Evolutionary conservation across 2,329 filamentous ascomycete species (phyloP).

Genomic region (Cryphonectria carpinicola): DNA sequence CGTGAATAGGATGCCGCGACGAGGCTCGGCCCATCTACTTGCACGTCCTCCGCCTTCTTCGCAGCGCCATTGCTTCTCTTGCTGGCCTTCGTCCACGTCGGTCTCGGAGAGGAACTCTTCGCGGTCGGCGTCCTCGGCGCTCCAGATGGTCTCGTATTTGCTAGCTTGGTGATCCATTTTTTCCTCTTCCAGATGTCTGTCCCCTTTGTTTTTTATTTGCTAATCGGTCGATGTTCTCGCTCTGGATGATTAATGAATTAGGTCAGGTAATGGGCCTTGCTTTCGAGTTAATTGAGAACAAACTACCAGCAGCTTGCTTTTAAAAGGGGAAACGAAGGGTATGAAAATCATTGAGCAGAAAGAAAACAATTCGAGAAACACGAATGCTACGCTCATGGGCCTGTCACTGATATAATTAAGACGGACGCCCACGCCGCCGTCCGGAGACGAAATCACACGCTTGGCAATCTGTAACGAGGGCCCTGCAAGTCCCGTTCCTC

Average conservation of each 20-base stretch:
- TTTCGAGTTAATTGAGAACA: background rate
- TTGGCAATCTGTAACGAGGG: conserved; percentile 6
- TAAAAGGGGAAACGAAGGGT: background rate
- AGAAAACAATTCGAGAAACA: background rate
- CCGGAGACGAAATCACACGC: background rate
- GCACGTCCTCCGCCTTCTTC: conserved; percentile 23
- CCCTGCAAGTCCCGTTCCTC: background rate
- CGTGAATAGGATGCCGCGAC: conserved; percentile 22
- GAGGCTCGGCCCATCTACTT: conserved; percentile 27
- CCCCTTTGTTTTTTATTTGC: too few species aligned
- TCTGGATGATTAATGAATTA: background rate
- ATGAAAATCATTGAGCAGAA: too few species aligned
- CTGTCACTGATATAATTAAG: background rate
- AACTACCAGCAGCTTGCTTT: background rate
- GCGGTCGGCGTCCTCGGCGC: conserved; percentile 36
- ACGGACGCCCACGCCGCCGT: background rate
- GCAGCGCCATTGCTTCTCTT: conserved; percentile 37
- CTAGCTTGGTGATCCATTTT: conserved; percentile 13
- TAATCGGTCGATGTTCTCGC: background rate
- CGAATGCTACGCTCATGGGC: background rate
- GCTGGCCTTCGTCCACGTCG: conserved; percentile 41
- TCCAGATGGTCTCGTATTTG: conserved; percentile 33
- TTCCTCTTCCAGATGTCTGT: background rate
- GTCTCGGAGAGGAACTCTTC: conserved; percentile 38
- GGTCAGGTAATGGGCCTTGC: background rate